Percentiles rank a stretch among this genome's conserved stretches.
Evolutionary conservation across 148 eudicot species (phyloP).

Genomic region (Vaccinium darrowii): DNA sequence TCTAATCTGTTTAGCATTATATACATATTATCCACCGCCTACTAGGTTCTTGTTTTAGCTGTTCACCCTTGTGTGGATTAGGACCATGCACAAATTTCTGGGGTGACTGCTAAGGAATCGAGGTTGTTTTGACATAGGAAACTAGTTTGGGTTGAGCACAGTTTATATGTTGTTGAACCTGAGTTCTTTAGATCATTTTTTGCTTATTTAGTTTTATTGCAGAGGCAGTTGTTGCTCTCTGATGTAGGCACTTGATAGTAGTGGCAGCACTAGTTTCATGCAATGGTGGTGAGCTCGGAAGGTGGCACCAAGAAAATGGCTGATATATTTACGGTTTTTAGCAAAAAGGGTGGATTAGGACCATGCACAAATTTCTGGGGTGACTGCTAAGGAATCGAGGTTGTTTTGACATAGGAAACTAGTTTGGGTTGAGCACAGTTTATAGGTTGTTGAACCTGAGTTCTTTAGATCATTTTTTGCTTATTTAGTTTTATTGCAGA

Average conservation of each 20-base stretch:
- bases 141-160: neutral
- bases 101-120: neutral
- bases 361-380: neutral
- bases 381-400: neutral
- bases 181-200: neutral
- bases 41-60: neutral
- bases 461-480: neutral
- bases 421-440: neutral
- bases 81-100: neutral
- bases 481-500: neutral
- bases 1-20: too few species aligned
- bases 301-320: neutral
- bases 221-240: neutral
- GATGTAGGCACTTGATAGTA: neutral
- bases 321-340: neutral
- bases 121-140: neutral
- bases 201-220: neutral
- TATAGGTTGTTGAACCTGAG: neutral
- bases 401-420: neutral
- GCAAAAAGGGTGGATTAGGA: neutral
- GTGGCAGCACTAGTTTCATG: neutral
- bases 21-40: too few species aligned
- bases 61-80: constrained; percentile 1
- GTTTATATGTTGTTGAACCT: neutral
- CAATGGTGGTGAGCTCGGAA: neutral